Evolutionary conservation across 2,329 filamentous ascomycete genomes (phyloP), one percentile per base, ranked within the genome.

Genomic region (Botrytis tulipae): DNA sequence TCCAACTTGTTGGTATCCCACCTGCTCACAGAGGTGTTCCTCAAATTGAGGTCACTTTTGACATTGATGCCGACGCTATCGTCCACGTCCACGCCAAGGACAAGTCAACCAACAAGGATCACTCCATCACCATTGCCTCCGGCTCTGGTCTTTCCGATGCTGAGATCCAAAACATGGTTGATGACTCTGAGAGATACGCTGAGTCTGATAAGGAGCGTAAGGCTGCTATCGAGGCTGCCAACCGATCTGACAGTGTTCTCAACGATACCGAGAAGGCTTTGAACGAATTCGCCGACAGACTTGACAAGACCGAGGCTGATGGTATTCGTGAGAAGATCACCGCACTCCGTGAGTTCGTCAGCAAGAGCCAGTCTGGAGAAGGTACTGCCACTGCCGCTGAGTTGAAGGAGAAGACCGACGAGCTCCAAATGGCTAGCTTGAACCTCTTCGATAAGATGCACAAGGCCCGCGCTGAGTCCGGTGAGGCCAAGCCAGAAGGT

Each of bases 371-470:
- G 87, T 90, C 93, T 80, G 95, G 95, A 77, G 96, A 99, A 87
- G 91, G 91, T 81, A 90, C 87, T 76, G 90, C 93, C 81, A 97
- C 94, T 75, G 93, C 95, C 70, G 93, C 93, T 78, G 93, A 98
- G 85, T 92, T 99, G 85, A 98, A 98, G 93, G 90, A 93, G 87
- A 98, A 98, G 93, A 97, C 93, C 81, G 96, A 98, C 79, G 95
- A 98, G 85, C 93, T 99, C 82, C 96, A 98, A 87, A 93, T 92
- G 83, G 93, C 95, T 79, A 95, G 92, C 85, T 88, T 99, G 86
- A 97, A 93, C 86, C 91, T 98, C 82, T 98, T 99, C 84, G 96
- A 98, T 88, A 98, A 98, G 92, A 97, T 99, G 93, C 95, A 99
- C 93, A 97, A 97, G 89, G 94, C 95, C 79, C 92, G 93, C 80